phyloP scores from a whole-genome alignment of 1,284 basidiomycete genomes.

The Ganoderma leucocontextum region DNA sequence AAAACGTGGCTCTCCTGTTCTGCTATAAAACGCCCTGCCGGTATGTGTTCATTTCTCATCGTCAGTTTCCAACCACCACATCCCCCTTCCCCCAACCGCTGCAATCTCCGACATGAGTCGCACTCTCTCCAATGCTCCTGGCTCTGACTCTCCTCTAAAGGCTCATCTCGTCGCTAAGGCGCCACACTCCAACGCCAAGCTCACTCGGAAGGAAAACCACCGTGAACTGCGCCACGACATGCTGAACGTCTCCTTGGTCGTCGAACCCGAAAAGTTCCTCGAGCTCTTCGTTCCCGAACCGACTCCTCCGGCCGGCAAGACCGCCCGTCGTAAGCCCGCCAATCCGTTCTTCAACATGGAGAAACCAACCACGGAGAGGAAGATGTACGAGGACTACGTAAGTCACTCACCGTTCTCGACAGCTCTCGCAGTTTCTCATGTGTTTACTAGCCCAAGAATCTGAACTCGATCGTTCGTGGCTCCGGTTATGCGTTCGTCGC shows the following conservation, averaged over 20 bases:
- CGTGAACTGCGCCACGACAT: conserved; percentile 12
- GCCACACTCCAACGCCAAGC: not conserved
- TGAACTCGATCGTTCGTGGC: not conserved
- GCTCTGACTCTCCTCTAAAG: conserved; percentile 1
- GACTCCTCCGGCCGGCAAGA: not conserved
- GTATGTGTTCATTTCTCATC: not conserved
- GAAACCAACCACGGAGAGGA: not conserved
- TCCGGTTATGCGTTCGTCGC: conserved; percentile 11
- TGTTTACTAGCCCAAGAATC: not conserved
- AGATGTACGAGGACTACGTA: conserved; percentile 13
- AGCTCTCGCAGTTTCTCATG: not conserved
- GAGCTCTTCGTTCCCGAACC: not conserved
- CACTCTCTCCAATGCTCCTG: not conserved
- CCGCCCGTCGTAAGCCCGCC: not conserved
- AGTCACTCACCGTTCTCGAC: not conserved
- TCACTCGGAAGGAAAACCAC: not conserved
- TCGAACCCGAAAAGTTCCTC: conserved; percentile 7
- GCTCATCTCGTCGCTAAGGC: not conserved
- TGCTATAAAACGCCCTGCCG: not conserved
- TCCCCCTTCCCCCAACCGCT: not conserved
- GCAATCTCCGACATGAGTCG: not conserved
- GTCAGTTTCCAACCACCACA: not conserved
- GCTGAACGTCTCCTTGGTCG: not conserved
- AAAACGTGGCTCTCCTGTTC: not conserved
- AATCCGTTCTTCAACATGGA: not conserved